Base-by-base conservation (phyloP, 192 early-diverging fungal genomes). In the Martensiomyces pterosporus region DNA sequence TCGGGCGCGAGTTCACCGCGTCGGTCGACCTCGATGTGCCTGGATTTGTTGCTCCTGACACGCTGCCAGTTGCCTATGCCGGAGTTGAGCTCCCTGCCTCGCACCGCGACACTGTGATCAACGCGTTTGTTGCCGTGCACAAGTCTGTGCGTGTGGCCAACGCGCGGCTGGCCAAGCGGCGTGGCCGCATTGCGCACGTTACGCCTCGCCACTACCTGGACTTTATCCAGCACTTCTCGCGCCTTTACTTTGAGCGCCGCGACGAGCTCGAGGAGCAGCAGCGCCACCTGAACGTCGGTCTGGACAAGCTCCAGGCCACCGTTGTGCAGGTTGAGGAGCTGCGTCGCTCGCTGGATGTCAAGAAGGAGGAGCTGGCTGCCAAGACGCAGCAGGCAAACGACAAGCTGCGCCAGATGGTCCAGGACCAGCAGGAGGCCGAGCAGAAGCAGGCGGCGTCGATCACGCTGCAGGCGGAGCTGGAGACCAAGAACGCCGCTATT, bases 201-300 rank as follows among this genome's bases (percentile, higher is more conserved):
- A 99, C 97, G 14, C 97, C 97, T 14, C 85, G 98, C 24, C 98
- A 99, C 63, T 99, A 91, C 70, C 74, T 99, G 16, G 98, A 99
- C 78, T 96, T 97, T 60, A 90, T 99, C 48, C 80, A 81, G 52
- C 93, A 97, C 40, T 98, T 93, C 59, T 86, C 85, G 16, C 81
- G 83, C 27, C 69, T 98, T 40, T 97, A 85, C 73, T 82, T 82
- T 52, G 90, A 91, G 69, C 97, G 95, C 59, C 88, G 93, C 16
- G 89, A 89, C 43, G 88, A 92, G 58, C 75, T 99, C 12, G 95
- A 99, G 74, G 95, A 98, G 52, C 93, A 94, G 67, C 98, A 99
- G 66, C 87, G 93, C 18, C 98, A 99, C 51, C 81, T 99, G 47
- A 94, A 94, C 52, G 87, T 95, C 52, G 98, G 98, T 39, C 71